Evolutionary conservation across 2,329 filamentous ascomycete species (phyloP), one percentile per base, ranked within the genome.

Genomic region (Apiospora aurea): DNA sequence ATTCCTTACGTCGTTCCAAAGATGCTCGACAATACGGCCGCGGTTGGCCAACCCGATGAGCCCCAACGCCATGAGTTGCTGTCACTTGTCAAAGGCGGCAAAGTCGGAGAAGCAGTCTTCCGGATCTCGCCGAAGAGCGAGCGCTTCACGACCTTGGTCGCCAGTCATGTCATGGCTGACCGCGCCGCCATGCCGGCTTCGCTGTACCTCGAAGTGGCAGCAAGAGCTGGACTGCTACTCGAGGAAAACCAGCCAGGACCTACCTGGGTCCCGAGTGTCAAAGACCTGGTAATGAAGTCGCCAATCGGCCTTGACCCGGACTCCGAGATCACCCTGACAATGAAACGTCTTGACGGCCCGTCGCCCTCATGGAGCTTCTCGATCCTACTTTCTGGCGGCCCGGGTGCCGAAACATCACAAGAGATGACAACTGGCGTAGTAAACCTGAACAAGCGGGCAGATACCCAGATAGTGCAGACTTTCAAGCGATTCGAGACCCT

Each of bases 401-500:
- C 7, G 21, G 29, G 21, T 11, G 29, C 29, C 24, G 57, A 53
- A 24, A 49, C 26, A 4, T n/a, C 72, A 7, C 71, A 69, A 10
- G 75, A 74, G 61, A 64, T 70, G 13, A 72, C 74, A 1, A 74
- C 66, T 11, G 75, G 75, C 13, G 69, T 18, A 2, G 72, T 76
- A 24, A 4, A 14, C 7, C 44, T 72, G 3, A 29, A 68, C 49
- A 73, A 70, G 38, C 73, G 75, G 18, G 44, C 46, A 24, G 72
- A 74, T 76, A 79, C 57, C 78, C 69, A 73, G 67, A 21, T 69
- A 18, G 74, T 75, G 6, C 68, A 71, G 4, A 77, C 79, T 46
- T 80, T 83, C 64, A 71, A 72, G 1, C 76, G 79, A 2, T 81
- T 77, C 47, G 79, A 79, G 61, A 76, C 79, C 5, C 73, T 83